Evolutionary conservation across 2,329 filamentous ascomycete genomes (phyloP).

Genomic region (Cordyceps tenuipes): DNA sequence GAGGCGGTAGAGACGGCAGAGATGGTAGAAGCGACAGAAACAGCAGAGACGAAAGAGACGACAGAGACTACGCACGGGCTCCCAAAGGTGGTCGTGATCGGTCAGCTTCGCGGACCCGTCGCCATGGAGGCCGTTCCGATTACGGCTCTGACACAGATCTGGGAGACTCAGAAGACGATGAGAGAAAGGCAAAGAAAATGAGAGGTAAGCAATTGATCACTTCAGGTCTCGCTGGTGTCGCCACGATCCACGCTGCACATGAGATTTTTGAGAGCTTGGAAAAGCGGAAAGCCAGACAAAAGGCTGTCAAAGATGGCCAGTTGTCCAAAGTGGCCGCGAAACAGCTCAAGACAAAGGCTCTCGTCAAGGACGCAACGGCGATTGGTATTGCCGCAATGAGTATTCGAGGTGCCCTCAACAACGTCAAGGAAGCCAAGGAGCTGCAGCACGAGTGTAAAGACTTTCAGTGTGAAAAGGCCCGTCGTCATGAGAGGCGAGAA

Average conservation of each 20-base stretch:
- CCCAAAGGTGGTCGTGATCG: slow-evolving; percentile 16
- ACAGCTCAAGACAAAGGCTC: slow-evolving; percentile 48
- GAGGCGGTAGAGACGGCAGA: slow-evolving; percentile 30
- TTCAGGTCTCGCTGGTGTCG: slow-evolving; percentile 47
- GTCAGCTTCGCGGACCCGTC: slow-evolving; percentile 1
- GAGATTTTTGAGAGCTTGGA: slow-evolving; percentile 52
- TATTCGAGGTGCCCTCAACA: slow-evolving; percentile 47
- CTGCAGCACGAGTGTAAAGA: slow-evolving; percentile 38
- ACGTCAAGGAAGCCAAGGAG: slow-evolving; percentile 48
- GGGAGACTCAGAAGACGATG: slow-evolving; percentile 50
- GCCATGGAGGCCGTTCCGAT: slow-evolving; percentile 26
- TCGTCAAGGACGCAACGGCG: slow-evolving; percentile 51
- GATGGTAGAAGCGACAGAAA: slow-evolving; percentile 30
- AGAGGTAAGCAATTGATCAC: slow-evolving; percentile 55
- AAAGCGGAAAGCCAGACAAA: slow-evolving; percentile 44
- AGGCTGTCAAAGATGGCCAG: slow-evolving; percentile 45
- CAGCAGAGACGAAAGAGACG: slow-evolving; percentile 27
- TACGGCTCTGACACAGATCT: slow-evolving; percentile 47
- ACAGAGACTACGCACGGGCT: slow-evolving; percentile 28
- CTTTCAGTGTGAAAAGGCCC: slow-evolving; percentile 41
- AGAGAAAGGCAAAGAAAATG: slow-evolving; percentile 46
- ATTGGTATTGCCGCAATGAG: slow-evolving; percentile 50
- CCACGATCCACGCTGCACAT: slow-evolving; percentile 52
- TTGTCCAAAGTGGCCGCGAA: slow-evolving; percentile 42
- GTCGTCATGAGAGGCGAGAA: slow-evolving; percentile 40